Evolutionary conservation across 441 rosid genomes (phyloP).

Genomic region (Arabidopsis lyrata): DNA sequence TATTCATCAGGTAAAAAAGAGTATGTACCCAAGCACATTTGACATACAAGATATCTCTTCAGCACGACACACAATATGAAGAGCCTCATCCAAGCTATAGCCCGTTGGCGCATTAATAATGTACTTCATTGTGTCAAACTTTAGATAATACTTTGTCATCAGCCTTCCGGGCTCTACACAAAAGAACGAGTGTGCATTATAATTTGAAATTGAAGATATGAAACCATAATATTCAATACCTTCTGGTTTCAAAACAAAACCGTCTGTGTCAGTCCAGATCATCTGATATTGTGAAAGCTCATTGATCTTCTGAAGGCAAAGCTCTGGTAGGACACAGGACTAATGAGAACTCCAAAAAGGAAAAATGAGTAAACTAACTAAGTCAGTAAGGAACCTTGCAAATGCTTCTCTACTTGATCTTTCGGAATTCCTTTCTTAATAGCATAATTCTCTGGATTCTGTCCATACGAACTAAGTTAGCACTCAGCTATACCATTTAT

Average conservation of each 20-base stretch:
- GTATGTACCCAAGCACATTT: conserved; percentile 34
- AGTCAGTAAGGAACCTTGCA: conserved; percentile 67
- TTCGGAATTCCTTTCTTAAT: conserved; percentile 79
- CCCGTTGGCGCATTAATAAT: conserved; percentile 71
- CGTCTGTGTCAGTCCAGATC: conserved; percentile 91
- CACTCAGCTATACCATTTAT: conserved; percentile 34
- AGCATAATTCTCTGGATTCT: conserved; percentile 92
- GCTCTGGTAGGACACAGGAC: conserved; percentile 56
- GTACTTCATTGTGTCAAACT: conserved; percentile 91
- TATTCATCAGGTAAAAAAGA: conserved; percentile 1
- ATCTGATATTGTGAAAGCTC: conserved; percentile 85
- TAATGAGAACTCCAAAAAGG: conserved; percentile 40
- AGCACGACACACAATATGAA: conserved; percentile 79
- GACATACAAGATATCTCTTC: conserved; percentile 93
- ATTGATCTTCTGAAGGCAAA: conserved; percentile 80
- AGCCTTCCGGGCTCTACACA: conserved; percentile 86
- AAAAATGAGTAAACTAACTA: conserved; percentile 25
- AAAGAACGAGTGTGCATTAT: conserved; percentile 22
- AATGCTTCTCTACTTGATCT: conserved; percentile 82
- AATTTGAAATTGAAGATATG: conserved; percentile 30
- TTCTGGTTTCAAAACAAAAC: conserved; percentile 88
- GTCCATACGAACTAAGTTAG: conserved; percentile 41
- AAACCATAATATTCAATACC: conserved; percentile 56
- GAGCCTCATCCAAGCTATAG: conserved; percentile 84
- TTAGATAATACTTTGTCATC: conserved; percentile 97